Evolutionary conservation across 2,329 filamentous ascomycete species (phyloP).

Genomic region (Botrytis elliptica): DNA sequence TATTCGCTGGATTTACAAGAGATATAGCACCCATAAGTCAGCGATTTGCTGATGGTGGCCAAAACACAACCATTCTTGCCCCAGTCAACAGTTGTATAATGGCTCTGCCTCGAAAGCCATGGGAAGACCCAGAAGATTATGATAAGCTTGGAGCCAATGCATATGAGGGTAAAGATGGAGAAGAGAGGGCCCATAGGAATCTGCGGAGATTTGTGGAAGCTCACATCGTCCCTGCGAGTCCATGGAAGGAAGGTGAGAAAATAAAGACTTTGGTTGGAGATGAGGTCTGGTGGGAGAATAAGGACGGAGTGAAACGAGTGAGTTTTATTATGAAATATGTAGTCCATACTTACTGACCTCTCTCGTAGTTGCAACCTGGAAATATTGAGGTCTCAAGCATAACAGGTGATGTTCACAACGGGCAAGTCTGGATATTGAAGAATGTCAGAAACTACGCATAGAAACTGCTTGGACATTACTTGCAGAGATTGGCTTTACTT

Average conservation of each 20-base stretch:
- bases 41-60: constrained; percentile 63
- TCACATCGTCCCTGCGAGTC: constrained; percentile 73
- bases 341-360: constrained; percentile 1
- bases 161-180: constrained; percentile 73
- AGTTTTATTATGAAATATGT: constrained; percentile 38
- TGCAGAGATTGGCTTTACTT: background rate
- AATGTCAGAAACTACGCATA: constrained; percentile 46
- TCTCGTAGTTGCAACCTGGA: constrained; percentile 70
- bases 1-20: constrained; percentile 79
- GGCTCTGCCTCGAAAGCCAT: constrained; percentile 77
- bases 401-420: constrained; percentile 77
- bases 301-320: constrained; percentile 65
- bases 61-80: constrained; percentile 82
- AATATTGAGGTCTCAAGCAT: constrained; percentile 74
- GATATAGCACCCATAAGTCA: constrained; percentile 67
- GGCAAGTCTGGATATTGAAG: constrained; percentile 66
- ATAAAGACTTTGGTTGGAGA: constrained; percentile 64
- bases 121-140: constrained; percentile 77
- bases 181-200: constrained; percentile 74
- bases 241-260: constrained; percentile 70
- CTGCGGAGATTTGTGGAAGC: constrained; percentile 79
- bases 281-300: constrained; percentile 80
- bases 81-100: constrained; percentile 72
- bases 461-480: constrained; percentile 1
- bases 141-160: constrained; percentile 62